phyloP scores from a whole-genome alignment of 2,329 filamentous ascomycete species.

The Penicillium hesseltinei region DNA sequence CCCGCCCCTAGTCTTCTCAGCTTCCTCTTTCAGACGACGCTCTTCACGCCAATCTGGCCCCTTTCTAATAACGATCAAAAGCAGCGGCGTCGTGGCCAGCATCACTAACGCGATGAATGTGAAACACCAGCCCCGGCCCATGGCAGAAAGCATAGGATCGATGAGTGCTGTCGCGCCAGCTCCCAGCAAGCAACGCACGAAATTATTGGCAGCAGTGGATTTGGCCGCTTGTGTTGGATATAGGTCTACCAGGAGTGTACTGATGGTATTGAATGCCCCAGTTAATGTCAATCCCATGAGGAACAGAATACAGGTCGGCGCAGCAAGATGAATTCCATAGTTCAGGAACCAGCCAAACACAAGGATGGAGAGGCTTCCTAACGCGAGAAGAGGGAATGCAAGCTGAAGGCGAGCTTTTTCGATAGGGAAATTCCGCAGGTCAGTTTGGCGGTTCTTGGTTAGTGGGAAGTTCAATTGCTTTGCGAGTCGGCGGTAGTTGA shows the following conservation, averaged over 20 bases:
- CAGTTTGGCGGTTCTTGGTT: conserved; percentile 34
- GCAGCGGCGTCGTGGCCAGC: conserved; percentile 39
- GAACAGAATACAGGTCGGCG: conserved; percentile 41
- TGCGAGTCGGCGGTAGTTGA: conserved; percentile 43
- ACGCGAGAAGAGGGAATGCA: conserved; percentile 38
- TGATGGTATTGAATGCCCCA: conserved; percentile 45
- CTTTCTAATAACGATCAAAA: conserved; percentile 41
- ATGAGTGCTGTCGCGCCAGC: conserved; percentile 45
- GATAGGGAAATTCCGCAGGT: conserved; percentile 44
- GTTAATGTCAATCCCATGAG: conserved; percentile 41
- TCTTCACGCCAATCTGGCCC: conserved; percentile 47
- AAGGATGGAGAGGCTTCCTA: conserved; percentile 33
- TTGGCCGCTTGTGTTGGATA: conserved; percentile 43
- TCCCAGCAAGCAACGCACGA: conserved; percentile 45
- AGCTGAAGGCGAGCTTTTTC: conserved; percentile 45
- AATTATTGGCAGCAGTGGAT: conserved; percentile 46
- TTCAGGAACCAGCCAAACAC: conserved; percentile 46
- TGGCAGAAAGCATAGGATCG: conserved; percentile 40
- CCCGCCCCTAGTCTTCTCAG: conserved; percentile 11
- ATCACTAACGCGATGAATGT: conserved; percentile 45
- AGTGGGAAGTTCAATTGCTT: conserved; percentile 32
- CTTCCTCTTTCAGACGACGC: conserved; percentile 32
- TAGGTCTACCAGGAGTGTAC: conserved; percentile 49
- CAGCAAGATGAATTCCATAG: conserved; percentile 32
- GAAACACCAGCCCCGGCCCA: conserved; percentile 36